Percentiles rank a stretch among this genome's conserved stretches.
These are phyloP conservation scores for Limonium bicolor DNA, from an alignment of 148 eudicot species.

Conservation along the genomic window DNA sequence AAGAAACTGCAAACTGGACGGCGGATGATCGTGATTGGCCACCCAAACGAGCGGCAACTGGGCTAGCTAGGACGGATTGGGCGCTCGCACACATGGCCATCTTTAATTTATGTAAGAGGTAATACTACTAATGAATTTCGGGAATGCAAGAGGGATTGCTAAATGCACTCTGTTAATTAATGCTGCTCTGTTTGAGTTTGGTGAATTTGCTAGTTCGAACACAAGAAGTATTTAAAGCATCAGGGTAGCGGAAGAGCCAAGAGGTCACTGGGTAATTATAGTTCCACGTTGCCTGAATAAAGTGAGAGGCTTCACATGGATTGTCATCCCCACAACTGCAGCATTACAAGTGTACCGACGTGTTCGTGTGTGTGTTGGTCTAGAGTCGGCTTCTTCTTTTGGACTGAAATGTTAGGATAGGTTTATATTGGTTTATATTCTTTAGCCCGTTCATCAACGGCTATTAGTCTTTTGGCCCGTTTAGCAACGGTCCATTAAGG, in stretches of 20 bases:
- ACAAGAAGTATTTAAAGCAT: neutral
- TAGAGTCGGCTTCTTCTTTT: too few relatives aligned
- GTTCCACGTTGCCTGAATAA: conserved; percentile 11
- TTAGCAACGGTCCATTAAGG: too few relatives aligned
- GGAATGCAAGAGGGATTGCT: neutral
- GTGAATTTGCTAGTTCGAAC: too few relatives aligned
- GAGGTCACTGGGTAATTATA: conserved; percentile 5
- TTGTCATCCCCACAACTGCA: neutral
- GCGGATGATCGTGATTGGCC: neutral
- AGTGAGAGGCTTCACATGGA: conserved; percentile 8
- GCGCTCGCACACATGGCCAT: conserved; percentile 2
- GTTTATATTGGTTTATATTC: too few relatives aligned
- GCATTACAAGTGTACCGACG: too few relatives aligned
- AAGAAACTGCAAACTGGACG: neutral
- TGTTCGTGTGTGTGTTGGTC: too few relatives aligned
- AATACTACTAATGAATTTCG: neutral
- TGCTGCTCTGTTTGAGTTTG: neutral
- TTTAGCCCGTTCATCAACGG: too few relatives aligned
- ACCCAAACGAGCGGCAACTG: neutral
- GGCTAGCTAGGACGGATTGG: conserved; percentile 4
- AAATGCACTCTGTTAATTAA: neutral
- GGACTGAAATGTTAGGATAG: too few relatives aligned
- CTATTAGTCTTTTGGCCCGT: too few relatives aligned
- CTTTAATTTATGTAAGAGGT: neutral
- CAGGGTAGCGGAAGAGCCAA: neutral